Base-by-base conservation (phyloP, 306 rosid genomes). In the Quercus alba region DNA sequence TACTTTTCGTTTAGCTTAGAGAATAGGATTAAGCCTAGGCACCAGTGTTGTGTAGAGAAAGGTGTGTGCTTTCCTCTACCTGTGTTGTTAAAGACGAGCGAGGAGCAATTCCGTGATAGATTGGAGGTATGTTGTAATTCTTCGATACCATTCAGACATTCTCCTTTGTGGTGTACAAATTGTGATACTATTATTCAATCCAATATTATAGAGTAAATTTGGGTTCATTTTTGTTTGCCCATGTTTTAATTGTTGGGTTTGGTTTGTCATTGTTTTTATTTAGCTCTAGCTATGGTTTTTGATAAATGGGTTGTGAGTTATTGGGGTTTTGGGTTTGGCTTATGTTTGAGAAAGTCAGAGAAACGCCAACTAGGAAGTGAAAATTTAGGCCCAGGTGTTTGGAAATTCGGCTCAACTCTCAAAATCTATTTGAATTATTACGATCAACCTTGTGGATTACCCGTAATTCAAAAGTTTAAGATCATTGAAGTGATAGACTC, bases 1-100 rank as follows among this genome's bases (percentile, higher is more conserved):
- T 94, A 90, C 88, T 95, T 95, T 76, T 95, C 99, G 35, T 95
- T 87, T 79, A 90, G 97, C 87, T 89, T 95, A 74, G 94, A 91
- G 86, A 87, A 88, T 76, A 87, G 98, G 84, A 91, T 95, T 70
- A 82, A 89, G 91, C 95, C 96, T 18, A 85, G 99, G 76, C 98
- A 95, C 79, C 94, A 87, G 78, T 67, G 74, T 25, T 95, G 97
- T 80, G 87, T 95, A 80, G 97, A 93, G 71, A 89, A 81, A 88
- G 95, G 96, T 23, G 90, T 95, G 14, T 93, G 90, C 77, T 91
- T 95, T 76, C 91, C 98, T 63, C 84, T 93, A 61, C 97, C 94
- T 72, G 54, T 80, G 21, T 83, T 95, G 81, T 88, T 95, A 83
- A 90, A 88, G 86, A 81, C 89, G 19, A 86, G 81, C 25, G 90